Evolutionary conservation across 2,329 filamentous ascomycete species (phyloP).

Genomic region (Ceratocystis albifundus): DNA sequence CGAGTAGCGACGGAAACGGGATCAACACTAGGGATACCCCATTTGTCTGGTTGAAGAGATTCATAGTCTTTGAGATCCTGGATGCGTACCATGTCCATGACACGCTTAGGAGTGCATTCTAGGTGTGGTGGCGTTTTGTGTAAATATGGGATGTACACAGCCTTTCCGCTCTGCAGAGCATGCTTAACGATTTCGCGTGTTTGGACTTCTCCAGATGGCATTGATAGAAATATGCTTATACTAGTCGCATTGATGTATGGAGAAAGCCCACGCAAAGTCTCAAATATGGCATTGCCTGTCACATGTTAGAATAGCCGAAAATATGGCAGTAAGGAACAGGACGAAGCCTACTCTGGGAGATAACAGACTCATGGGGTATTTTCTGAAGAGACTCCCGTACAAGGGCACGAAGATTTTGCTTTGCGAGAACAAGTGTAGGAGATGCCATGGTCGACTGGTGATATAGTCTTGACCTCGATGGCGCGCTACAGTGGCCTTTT

Average conservation of each 20-base stretch:
- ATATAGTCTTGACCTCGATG: background rate
- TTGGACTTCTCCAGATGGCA: constrained; percentile 78
- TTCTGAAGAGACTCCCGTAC: constrained; percentile 56
- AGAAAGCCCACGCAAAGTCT: constrained; percentile 52
- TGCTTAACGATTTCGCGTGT: constrained; percentile 72
- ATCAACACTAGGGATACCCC: constrained; percentile 86
- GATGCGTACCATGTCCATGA: constrained; percentile 94
- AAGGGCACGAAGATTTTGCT: constrained; percentile 60
- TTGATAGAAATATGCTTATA: constrained; percentile 83
- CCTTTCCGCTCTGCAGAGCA: constrained; percentile 64
- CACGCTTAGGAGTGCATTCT: constrained; percentile 44
- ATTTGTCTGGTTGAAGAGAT: constrained; percentile 62
- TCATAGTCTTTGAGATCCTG: constrained; percentile 65
- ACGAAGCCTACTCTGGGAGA: constrained; percentile 51
- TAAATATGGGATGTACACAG: constrained; percentile 85
- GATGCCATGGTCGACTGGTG: constrained; percentile 37
- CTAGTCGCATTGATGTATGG: constrained; percentile 64
- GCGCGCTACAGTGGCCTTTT: too few species aligned
- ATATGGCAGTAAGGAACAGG: background rate
- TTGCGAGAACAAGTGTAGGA: constrained; percentile 47
- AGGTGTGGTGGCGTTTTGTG: constrained; percentile 46
- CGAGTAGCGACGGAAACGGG: constrained; percentile 52
- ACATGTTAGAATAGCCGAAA: background rate
- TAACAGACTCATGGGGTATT: constrained; percentile 51
- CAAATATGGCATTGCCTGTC: constrained; percentile 54